phyloP scores from a whole-genome alignment of 257 asterid genomes.

The Gardenia jasminoides region DNA sequence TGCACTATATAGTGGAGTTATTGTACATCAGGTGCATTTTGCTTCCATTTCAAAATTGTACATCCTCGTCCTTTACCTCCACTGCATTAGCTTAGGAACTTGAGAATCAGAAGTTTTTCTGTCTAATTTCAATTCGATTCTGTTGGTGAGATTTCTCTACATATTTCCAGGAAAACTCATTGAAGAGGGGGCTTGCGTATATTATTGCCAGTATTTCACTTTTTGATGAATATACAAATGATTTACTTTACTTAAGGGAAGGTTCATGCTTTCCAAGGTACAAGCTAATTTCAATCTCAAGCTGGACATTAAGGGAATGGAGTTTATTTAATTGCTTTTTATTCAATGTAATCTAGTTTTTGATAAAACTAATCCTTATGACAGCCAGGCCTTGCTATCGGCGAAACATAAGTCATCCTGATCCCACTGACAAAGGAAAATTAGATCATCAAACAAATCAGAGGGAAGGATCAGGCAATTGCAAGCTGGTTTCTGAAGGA shows the following conservation, averaged over 20 bases:
- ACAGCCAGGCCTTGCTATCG: constrained; percentile 92
- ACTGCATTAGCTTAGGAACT: background rate
- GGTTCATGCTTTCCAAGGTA: constrained; percentile 95
- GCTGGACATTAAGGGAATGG: background rate
- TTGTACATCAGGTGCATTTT: constrained; percentile 64
- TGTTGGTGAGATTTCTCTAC: background rate
- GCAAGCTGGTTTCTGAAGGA: constrained; percentile 63
- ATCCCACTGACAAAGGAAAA: constrained; percentile 34
- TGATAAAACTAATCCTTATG: constrained; percentile 41
- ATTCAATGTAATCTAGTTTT: constrained; percentile 17
- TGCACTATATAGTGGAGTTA: constrained; percentile 67
- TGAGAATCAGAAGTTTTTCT: background rate
- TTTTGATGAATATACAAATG: constrained; percentile 83
- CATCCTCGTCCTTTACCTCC: no score
- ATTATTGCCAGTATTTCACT: constrained; percentile 61
- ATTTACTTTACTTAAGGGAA: constrained; percentile 67
- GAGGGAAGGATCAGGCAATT: constrained; percentile 45
- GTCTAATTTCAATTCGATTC: background rate
- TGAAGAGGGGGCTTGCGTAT: constrained; percentile 76
- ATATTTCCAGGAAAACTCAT: constrained; percentile 63
- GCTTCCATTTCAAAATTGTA: background rate
- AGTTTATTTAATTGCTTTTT: background rate
- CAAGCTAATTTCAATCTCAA: constrained; percentile 3
- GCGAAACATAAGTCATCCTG: constrained; percentile 33
- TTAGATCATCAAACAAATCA: constrained; percentile 43